A percentile compares a stretch with the other conserved stretches of the same genome.
Evolutionary conservation across 305 asterid species (phyloP).

Genomic region (Fraxinus velutina): DNA sequence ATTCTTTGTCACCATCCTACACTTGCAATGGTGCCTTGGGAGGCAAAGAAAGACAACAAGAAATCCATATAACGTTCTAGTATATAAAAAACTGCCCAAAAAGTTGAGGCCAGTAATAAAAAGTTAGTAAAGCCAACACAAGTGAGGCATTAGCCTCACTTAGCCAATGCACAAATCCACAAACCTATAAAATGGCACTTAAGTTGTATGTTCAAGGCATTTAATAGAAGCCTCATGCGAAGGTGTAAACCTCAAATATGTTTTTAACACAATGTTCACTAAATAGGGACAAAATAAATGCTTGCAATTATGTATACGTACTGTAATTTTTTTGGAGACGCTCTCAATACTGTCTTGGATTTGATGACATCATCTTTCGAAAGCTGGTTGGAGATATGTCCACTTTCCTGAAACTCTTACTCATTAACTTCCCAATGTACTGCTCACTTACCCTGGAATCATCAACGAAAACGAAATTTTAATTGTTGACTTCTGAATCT

Average conservation of each 20-base stretch:
- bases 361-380: background rate
- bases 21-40: background rate
- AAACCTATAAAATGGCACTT: background rate
- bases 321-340: background rate
- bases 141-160: background rate
- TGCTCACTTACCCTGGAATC: background rate
- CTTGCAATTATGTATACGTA: background rate
- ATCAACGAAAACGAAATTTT: background rate
- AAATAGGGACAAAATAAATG: background rate
- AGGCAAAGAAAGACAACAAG: background rate
- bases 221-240: background rate
- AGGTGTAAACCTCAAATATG: background rate
- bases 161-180: background rate
- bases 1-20: background rate
- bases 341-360: background rate
- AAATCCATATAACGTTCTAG: background rate
- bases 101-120: background rate
- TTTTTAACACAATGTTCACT: background rate
- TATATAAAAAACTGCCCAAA: background rate
- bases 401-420: background rate
- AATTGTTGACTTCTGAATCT: background rate
- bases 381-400: background rate
- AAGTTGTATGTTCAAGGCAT: background rate
- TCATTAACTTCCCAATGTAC: background rate
- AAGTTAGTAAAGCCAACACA: background rate